Evolutionary conservation across 495 filamentous ascomycete species (phyloP).

Genomic region (Terfezia claveryi): DNA sequence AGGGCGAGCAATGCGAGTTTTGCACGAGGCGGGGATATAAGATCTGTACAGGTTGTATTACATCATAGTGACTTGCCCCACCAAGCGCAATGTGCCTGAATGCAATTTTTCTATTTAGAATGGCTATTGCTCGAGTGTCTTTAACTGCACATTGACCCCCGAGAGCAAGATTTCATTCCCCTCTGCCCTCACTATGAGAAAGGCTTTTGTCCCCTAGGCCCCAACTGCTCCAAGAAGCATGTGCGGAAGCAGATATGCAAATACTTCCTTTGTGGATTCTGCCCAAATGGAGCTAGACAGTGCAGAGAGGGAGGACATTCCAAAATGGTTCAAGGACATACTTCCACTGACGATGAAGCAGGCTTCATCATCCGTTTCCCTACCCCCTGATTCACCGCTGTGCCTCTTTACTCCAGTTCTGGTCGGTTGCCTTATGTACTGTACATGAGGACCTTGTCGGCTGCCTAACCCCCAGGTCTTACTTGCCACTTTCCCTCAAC

Average conservation of each 20-base stretch:
- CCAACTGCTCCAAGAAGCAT: constrained; percentile 68
- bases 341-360: constrained; percentile 48
- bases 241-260: constrained; percentile 51
- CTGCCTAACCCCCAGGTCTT: too few relatives aligned
- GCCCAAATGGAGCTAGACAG: constrained; percentile 47
- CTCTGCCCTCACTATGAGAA: constrained; percentile 84
- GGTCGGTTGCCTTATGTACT: too few relatives aligned
- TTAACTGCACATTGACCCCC: constrained; percentile 82
- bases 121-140: constrained; percentile 84
- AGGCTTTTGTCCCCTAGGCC: constrained; percentile 85
- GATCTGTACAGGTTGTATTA: constrained; percentile 25
- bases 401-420: too few relatives aligned
- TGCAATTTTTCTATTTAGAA: constrained; percentile 84
- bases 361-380: constrained; percentile 4
- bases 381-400: too few relatives aligned
- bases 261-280: constrained; percentile 89
- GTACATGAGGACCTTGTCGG: too few relatives aligned
- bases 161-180: constrained; percentile 39
- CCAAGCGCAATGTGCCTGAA: constrained; percentile 70
- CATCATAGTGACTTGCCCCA: not conserved
- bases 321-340: constrained; percentile 50
- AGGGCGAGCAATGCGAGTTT: constrained; percentile 79
- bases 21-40: too few relatives aligned
- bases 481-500: too few relatives aligned
- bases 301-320: constrained; percentile 66